Base-by-base conservation (phyloP, 352 stramenopile species). In the Halophytophthora polymorphica region DNA sequence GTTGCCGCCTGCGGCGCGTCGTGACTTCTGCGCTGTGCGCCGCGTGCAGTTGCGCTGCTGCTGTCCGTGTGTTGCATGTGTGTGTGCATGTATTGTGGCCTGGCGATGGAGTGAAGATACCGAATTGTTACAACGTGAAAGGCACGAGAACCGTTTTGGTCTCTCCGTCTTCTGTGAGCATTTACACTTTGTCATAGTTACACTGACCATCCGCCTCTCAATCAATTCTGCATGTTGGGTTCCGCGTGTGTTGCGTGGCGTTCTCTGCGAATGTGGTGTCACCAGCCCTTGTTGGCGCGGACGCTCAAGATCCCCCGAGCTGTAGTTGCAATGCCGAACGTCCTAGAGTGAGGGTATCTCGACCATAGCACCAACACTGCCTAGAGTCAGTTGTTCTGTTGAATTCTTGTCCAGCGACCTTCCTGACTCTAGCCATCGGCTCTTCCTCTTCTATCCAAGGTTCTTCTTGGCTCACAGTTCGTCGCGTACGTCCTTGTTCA, bases 151-250 rank as follows among this genome's bases (percentile, higher is more conserved):
- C 67, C 64, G 70, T 81, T 64, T 77, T 73, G 70, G 70, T 61
- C 34, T 61, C 64, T 62, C 47, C 53, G 60, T 48, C 61, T 81
- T 81, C 61, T 73, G 61, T 81, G 70, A 81, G 67, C 67, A 71
- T 42, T n/a, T 66, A 71, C 58, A 69, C 44, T 78, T 74, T 83
- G 72, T 83, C 72, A 83, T 83, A 83, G 72, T 83, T 83, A 83
- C 72, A 83, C 72, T 83, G 72, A 83, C 72, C 72, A 83, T 83
- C 59, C 48, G 52, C 58, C 54, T 53, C 21, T 23, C 18, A 57
- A 56, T n/a, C n/a, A 41, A n/a, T 31, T 51, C 28, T 50, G n/a
- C 14, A 34, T 15, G 54, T 33, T 50, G 4, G 40, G 39, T 35
- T 31, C 10, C 44, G 15, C 18, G 17, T 58, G 42, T 13, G 23